Percentiles rank a stretch among this genome's conserved stretches.
Evolutionary conservation across 192 early-diverging fungal species (phyloP).

Genomic region (Rhizoclosmatium sp.): DNA sequence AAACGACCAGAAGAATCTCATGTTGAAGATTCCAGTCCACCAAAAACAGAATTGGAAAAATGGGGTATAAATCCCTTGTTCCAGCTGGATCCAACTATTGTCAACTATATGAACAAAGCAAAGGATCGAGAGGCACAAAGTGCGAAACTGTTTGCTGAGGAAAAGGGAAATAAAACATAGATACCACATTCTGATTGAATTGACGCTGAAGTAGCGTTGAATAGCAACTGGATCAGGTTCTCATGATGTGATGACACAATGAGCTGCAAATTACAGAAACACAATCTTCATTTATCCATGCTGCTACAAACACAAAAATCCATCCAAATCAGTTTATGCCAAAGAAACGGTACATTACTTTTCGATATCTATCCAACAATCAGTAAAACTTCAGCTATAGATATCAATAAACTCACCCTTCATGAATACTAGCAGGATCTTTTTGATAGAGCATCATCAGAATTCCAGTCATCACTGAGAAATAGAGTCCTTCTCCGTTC

Average conservation of each 20-base stretch:
- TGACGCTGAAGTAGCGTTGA: too few relatives aligned
- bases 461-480: constrained; percentile 75
- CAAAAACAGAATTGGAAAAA: background rate
- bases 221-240: too few relatives aligned
- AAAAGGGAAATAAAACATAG: background rate
- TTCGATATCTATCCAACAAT: constrained; percentile 63
- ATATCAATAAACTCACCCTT: constrained; percentile 44
- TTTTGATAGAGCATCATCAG: constrained; percentile 86
- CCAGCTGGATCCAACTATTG: background rate
- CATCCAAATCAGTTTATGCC: constrained; percentile 68
- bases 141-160: background rate
- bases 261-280: too few relatives aligned
- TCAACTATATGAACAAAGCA: background rate
- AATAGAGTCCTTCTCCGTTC: constrained; percentile 76
- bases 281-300: background rate
- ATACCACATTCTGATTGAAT: too few relatives aligned
- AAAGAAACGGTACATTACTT: constrained; percentile 80
- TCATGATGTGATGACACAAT: too few relatives aligned
- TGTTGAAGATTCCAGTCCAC: too few relatives aligned
- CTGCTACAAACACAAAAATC: background rate
- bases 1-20: too few relatives aligned
- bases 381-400: background rate
- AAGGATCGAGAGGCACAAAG: background rate
- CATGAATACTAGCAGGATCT: constrained; percentile 73
- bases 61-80: background rate